phyloP scores from a whole-genome alignment of 1,284 basidiomycete genomes.

The Austroboletus rostrupii region DNA sequence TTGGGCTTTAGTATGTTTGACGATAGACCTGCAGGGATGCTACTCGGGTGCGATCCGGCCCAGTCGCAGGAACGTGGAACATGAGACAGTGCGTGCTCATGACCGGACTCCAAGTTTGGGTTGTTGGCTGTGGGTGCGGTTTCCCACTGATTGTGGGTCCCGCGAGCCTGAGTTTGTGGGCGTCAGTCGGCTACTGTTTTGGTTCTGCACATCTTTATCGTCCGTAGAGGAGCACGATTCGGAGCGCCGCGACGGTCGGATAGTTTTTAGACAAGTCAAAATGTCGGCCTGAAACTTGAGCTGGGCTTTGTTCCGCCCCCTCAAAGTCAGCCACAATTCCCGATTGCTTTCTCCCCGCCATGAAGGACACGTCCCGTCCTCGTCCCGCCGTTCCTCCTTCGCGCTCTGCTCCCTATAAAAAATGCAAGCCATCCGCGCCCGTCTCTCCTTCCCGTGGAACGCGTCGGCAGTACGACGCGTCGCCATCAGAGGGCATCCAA shows the following conservation, averaged over 20 bases:
- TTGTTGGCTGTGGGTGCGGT: too few species aligned
- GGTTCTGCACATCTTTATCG: background rate
- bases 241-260: conserved; percentile 12
- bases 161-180: too few species aligned
- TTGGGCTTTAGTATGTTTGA: too few species aligned
- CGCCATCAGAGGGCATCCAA: conserved; percentile 1
- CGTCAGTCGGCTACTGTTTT: too few species aligned
- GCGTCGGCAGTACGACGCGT: conserved; percentile 15
- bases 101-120: too few species aligned
- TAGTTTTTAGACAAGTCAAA: conserved; percentile 1
- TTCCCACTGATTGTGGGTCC: too few species aligned
- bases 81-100: too few species aligned
- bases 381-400: conserved; percentile 7
- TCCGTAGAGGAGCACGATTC: background rate
- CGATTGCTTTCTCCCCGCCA: conserved; percentile 12
- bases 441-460: conserved; percentile 9
- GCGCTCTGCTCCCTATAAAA: conserved; percentile 21
- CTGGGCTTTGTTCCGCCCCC: conserved; percentile 3
- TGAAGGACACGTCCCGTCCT: conserved; percentile 26
- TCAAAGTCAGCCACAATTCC: conserved; percentile 18
- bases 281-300: conserved; percentile 5
- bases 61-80: too few species aligned
- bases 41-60: too few species aligned
- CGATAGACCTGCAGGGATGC: too few species aligned
- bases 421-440: conserved; percentile 3